These are phyloP conservation scores for Corylus americana DNA, from an alignment of 306 rosid species.

Conservation along the genomic window DNA sequence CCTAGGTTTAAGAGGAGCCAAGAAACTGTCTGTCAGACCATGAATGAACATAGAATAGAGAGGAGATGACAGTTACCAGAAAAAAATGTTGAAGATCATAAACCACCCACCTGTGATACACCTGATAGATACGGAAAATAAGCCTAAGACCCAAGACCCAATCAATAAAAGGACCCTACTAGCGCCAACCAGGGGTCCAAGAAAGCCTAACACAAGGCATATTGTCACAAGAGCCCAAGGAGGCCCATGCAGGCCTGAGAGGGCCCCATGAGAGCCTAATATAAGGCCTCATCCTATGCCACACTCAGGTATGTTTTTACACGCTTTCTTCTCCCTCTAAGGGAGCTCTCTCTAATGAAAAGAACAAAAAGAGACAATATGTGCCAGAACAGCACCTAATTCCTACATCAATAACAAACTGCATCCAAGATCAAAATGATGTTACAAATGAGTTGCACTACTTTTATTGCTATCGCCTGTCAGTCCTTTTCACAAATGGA, in stretches of 20 bases:
- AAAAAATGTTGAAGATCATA: conserved; percentile 5
- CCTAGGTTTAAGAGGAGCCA: conserved; percentile 45
- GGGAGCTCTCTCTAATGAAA: not conserved
- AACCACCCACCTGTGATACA: not conserved
- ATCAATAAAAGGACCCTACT: conserved; percentile 4
- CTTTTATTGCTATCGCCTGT: not conserved
- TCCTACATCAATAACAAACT: not conserved
- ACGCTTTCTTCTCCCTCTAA: not conserved
- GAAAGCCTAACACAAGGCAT: no score
- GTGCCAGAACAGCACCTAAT: not conserved
- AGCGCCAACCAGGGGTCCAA: conserved; percentile 12
- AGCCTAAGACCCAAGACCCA: not conserved
- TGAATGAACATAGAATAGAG: conserved; percentile 23
- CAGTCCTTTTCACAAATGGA: not conserved
- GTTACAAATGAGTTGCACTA: not conserved
- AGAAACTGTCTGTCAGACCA: conserved; percentile 35
- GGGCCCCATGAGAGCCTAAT: no score
- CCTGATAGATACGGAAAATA: not conserved
- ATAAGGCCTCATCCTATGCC: no score
- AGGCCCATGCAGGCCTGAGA: no score
- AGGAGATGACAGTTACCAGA: not conserved
- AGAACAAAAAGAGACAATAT: not conserved
- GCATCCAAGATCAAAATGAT: not conserved
- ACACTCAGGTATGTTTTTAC: no score
- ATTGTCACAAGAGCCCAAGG: no score